Evolutionary conservation across 2,329 filamentous ascomycete genomes (phyloP).

Genomic region (Fusarium sacchari): DNA sequence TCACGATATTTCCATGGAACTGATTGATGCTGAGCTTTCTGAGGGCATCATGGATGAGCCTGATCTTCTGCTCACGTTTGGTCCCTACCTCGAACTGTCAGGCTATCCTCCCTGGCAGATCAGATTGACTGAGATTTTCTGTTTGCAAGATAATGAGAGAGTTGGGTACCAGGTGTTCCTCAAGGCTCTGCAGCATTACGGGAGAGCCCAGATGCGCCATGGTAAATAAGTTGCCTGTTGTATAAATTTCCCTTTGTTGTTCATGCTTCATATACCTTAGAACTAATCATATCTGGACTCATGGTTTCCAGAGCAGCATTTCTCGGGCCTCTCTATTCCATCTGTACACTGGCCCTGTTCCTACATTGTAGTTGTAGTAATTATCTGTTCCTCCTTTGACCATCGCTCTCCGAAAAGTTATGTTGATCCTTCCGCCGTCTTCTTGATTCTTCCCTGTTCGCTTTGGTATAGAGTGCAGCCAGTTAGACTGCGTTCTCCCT

Average conservation of each 20-base stretch:
- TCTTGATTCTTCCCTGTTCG: conserved; percentile 70
- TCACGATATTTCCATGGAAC: conserved; percentile 82
- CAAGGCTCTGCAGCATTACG: conserved; percentile 82
- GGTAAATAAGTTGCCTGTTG: conserved; percentile 62
- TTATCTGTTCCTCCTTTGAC: conserved; percentile 80
- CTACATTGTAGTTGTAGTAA: conserved; percentile 87
- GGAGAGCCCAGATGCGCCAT: conserved; percentile 87
- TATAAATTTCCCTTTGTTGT: conserved; percentile 3
- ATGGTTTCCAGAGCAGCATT: conserved; percentile 55
- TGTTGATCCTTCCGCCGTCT: conserved; percentile 76
- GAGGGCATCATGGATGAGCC: conserved; percentile 86
- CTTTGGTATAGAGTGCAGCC: conserved; percentile 83
- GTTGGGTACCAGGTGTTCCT: conserved; percentile 97
- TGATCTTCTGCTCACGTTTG: conserved; percentile 88
- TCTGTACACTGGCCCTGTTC: conserved; percentile 71
- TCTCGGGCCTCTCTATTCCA: conserved; percentile 70
- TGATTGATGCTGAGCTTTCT: conserved; percentile 89
- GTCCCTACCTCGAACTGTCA: conserved; percentile 82
- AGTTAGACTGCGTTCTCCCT: conserved; percentile 77
- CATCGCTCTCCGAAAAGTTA: conserved; percentile 79
- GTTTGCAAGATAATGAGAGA: conserved; percentile 77
- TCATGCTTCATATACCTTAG: not conserved
- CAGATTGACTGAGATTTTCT: conserved; percentile 92
- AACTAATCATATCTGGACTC: conserved; percentile 34
- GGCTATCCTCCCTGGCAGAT: conserved; percentile 98